A percentile compares a stretch with the other conserved stretches of the same genome.
Conservation (phyloP, 352 stramenopile genomes). For the Pythium sp. region DNA sequence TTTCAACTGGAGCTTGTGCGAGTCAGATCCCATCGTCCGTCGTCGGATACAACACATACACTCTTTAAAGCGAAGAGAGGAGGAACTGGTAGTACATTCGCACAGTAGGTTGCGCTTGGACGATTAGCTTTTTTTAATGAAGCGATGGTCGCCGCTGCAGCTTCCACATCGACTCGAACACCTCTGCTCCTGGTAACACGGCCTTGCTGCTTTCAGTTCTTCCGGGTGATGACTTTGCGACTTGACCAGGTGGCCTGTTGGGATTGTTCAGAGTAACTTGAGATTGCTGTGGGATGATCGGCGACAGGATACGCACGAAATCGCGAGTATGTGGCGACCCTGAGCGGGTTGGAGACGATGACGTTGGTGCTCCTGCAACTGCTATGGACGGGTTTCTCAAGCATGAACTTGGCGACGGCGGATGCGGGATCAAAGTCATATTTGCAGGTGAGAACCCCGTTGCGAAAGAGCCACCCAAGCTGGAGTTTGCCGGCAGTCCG, state of each 20-base stretch:
- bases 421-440: not conserved
- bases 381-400: not conserved
- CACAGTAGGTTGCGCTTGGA: not conserved
- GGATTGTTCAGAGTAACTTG: not conserved
- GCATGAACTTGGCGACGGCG: conserved; percentile 3
- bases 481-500: not conserved
- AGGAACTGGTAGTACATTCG: not conserved
- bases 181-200: not conserved
- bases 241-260: not conserved
- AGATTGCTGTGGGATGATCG: conserved; percentile 7
- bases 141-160: conserved; percentile 31
- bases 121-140: conserved; percentile 5
- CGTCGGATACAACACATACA: not conserved
- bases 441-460: not conserved
- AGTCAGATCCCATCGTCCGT: not conserved
- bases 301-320: conserved; percentile 14
- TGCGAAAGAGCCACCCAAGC: conserved; percentile 18
- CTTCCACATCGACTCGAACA: conserved; percentile 37
- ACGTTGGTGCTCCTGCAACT: not conserved
- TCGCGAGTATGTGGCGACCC: not conserved
- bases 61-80: not conserved
- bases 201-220: not conserved
- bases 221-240: conserved; percentile 6
- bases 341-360: not conserved
- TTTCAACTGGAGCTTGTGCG: not conserved